Conservation (phyloP, 1,139 yeast species). For the Candida labiduridarum region DNA sequence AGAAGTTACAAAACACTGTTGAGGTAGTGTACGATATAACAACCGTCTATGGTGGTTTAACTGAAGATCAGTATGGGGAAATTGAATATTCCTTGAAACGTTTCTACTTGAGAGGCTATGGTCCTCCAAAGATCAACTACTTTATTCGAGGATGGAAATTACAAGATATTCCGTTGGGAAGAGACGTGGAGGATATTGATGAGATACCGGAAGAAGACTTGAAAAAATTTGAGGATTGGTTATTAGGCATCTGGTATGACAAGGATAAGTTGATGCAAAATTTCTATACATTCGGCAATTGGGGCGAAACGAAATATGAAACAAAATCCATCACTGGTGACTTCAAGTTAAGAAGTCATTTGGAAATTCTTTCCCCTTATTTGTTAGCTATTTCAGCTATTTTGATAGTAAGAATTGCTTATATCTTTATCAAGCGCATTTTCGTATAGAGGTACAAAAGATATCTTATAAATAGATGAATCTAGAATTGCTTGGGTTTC, state of each 20-base stretch:
- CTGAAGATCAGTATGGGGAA: conserved; percentile 71
- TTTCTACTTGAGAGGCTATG: conserved; percentile 67
- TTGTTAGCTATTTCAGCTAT: conserved; percentile 19
- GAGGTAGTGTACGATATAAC: conserved; percentile 82
- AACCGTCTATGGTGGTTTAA: conserved; percentile 75
- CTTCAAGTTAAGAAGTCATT: conserved; percentile 25
- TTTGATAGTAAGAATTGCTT: conserved; percentile 17
- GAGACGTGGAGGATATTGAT: conserved; percentile 41
- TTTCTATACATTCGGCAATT: conserved; percentile 57
- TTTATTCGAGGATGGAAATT: conserved; percentile 62
- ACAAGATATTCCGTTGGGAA: conserved; percentile 67
- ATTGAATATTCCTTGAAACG: conserved; percentile 66
- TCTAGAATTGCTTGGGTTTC: not conserved
- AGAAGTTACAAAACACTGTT: conserved; percentile 59
- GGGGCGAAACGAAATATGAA: conserved; percentile 20
- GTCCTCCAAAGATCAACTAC: conserved; percentile 68
- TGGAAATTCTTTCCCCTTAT: conserved; percentile 26
- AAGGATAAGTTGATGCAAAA: conserved; percentile 71
- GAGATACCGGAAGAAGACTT: conserved; percentile 47
- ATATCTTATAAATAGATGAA: not conserved
- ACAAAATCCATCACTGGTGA: conserved; percentile 30
- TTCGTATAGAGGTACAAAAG: conserved; percentile 5
- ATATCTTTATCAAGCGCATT: conserved; percentile 12
- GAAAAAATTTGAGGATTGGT: conserved; percentile 70
- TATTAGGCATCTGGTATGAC: conserved; percentile 71